phyloP scores from a whole-genome alignment of 495 filamentous ascomycete species.

The Xylaria grammica region DNA sequence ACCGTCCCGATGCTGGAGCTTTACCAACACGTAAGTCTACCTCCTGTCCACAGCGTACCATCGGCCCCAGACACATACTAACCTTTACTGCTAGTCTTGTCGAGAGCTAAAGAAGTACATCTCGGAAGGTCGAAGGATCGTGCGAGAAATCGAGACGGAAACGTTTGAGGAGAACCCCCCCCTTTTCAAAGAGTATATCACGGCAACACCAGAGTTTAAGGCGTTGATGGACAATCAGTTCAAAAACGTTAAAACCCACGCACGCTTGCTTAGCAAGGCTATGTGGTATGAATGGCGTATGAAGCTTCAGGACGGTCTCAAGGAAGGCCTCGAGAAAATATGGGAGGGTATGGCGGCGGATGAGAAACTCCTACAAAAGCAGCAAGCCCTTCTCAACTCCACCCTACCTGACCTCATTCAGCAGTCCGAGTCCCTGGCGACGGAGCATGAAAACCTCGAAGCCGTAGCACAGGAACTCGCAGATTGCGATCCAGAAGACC shows the following conservation, averaged over 20 bases:
- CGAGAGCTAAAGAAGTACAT: slow-evolving; percentile 95
- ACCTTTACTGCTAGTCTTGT: slow-evolving; percentile 67
- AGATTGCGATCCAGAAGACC: slow-evolving; percentile 77
- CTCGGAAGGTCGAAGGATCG: slow-evolving; percentile 83
- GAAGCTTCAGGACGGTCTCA: slow-evolving; percentile 83
- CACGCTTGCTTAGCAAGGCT: slow-evolving; percentile 84
- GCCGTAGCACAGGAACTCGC: slow-evolving; percentile 75
- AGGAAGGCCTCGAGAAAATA: slow-evolving; percentile 75
- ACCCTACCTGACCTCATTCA: slow-evolving; percentile 68
- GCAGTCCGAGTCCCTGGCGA: slow-evolving; percentile 61
- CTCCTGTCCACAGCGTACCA: neutral
- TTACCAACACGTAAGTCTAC: slow-evolving; percentile 80
- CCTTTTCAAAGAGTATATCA: slow-evolving; percentile 88
- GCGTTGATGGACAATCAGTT: slow-evolving; percentile 93
- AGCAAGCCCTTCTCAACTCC: slow-evolving; percentile 67
- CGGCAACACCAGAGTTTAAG: slow-evolving; percentile 82
- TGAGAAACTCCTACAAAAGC: slow-evolving; percentile 66
- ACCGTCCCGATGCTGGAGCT: slow-evolving; percentile 91
- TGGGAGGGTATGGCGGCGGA: slow-evolving; percentile 78
- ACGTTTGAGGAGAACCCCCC: slow-evolving; percentile 87
- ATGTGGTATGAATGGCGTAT: slow-evolving; percentile 99
- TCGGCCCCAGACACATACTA: slow-evolving; percentile 30
- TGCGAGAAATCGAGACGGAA: slow-evolving; percentile 85
- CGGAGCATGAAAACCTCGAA: slow-evolving; percentile 68
- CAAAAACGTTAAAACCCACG: slow-evolving; percentile 93